These are phyloP conservation scores for Triticum aestivum DNA, from an alignment of 176 grass and related monocot species.

Conservation along the genomic window DNA sequence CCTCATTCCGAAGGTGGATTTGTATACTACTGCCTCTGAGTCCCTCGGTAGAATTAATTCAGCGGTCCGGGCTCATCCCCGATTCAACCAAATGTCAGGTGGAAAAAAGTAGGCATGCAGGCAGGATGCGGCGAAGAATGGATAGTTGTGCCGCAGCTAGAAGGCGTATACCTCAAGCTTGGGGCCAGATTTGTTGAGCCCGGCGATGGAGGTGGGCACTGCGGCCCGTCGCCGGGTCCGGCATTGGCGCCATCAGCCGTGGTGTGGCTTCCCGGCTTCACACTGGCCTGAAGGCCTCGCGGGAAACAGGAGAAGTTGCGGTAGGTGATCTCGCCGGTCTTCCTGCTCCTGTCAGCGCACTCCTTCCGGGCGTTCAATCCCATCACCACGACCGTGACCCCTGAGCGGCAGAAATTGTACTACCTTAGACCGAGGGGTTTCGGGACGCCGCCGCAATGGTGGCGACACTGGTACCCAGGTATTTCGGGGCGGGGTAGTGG, in stretches of 20 bases:
- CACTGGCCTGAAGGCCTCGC: slow-evolving; percentile 12
- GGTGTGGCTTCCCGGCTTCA: slow-evolving; percentile 37
- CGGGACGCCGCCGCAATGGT: not conserved
- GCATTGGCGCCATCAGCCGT: slow-evolving; percentile 17
- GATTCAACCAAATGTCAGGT: not conserved
- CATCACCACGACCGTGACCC: too few species aligned
- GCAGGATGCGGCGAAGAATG: slow-evolving; percentile 16
- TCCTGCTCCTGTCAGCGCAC: too few species aligned
- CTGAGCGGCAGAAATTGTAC: too few species aligned
- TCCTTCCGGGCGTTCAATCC: too few species aligned
- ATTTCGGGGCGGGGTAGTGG: not conserved
- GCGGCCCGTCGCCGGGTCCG: slow-evolving; percentile 27
- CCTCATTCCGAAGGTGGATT: not conserved
- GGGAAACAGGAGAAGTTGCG: too few species aligned
- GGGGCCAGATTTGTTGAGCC: too few species aligned
- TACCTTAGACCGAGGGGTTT: not conserved
- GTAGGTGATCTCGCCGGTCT: too few species aligned
- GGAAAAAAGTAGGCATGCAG: slow-evolving; percentile 18
- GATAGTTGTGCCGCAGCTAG: slow-evolving; percentile 51
- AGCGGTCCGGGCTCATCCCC: not conserved
- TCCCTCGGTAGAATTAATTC: slow-evolving; percentile 1
- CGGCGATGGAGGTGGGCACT: too few species aligned
- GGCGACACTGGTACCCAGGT: not conserved
- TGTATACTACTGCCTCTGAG: slow-evolving; percentile 39
- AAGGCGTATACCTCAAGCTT: not conserved